phyloP scores from a whole-genome alignment of 2,329 filamentous ascomycete genomes.

The Paraphoma sp. region DNA sequence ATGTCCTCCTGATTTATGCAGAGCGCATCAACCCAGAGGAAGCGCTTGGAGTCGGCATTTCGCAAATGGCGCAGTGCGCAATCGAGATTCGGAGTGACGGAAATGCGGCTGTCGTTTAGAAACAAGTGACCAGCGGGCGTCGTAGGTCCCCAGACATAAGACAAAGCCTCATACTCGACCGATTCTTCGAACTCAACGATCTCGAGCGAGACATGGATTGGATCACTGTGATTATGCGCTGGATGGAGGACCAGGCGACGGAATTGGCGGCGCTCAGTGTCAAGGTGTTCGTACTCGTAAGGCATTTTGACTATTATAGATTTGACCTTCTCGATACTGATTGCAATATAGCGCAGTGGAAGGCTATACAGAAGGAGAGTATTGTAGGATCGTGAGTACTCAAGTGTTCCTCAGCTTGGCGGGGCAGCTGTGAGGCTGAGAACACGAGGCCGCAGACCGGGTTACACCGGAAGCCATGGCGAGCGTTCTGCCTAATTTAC shows the following conservation, averaged over 20 bases:
- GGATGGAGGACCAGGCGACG: not conserved
- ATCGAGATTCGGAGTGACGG: not conserved
- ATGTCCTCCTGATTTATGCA: not conserved
- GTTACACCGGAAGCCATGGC: no score
- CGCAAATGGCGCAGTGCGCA: not conserved
- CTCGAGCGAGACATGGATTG: not conserved
- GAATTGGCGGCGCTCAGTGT: not conserved
- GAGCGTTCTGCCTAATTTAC: no score
- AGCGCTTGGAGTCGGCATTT: not conserved
- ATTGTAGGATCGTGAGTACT: no score
- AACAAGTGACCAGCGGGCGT: not conserved
- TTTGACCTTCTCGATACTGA: not conserved
- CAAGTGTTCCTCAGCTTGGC: no score
- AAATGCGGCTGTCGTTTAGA: not conserved
- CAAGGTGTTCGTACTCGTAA: not conserved
- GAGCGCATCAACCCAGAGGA: not conserved
- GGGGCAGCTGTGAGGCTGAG: no score
- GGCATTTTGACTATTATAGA: not conserved
- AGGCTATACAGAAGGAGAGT: no score
- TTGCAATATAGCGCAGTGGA: no score
- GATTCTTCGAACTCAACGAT: not conserved
- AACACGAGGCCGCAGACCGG: no score
- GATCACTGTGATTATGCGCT: not conserved
- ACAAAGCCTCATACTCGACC: conserved; percentile 12
- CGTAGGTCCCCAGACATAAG: conserved; percentile 13